Conservation (phyloP, 1,139 yeast genomes). For the Torulaspora pretoriensis region DNA sequence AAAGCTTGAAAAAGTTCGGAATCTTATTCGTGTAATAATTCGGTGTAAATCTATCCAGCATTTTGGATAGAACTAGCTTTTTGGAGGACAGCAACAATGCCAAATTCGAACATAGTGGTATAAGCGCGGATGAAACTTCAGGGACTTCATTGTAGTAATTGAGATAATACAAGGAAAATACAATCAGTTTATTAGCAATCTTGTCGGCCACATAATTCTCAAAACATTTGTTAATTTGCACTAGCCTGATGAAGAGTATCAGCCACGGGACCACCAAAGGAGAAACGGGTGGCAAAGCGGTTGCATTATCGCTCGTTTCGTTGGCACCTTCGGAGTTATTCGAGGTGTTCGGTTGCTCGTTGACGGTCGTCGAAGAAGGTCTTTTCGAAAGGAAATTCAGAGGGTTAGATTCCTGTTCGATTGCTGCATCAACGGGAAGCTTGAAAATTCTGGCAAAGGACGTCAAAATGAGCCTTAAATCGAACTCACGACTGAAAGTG, state of each 20-base stretch:
- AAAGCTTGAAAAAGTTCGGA: conserved; percentile 46
- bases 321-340: conserved; percentile 17
- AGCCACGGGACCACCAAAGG: conserved; percentile 53
- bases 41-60: conserved; percentile 44
- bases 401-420: conserved; percentile 39
- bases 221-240: conserved; percentile 63
- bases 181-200: conserved; percentile 51
- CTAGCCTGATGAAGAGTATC: conserved; percentile 69
- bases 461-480: conserved; percentile 45
- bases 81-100: conserved; percentile 60
- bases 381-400: conserved; percentile 27
- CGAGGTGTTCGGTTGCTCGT: conserved; percentile 2
- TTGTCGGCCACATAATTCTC: conserved; percentile 46
- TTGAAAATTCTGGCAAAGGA: conserved; percentile 48
- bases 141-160: conserved; percentile 45
- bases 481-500: conserved; percentile 51
- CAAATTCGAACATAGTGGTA: conserved; percentile 58
- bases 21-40: conserved; percentile 42
- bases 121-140: conserved; percentile 44
- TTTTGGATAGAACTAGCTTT: conserved; percentile 37
- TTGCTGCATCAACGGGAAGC: conserved; percentile 42
- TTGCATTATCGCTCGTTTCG: conserved; percentile 3
- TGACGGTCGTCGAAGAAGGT: conserved; percentile 16
- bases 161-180: conserved; percentile 55
- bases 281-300: conserved; percentile 40